These are phyloP conservation scores for Corynascus novoguineensis DNA, from an alignment of 495 filamentous ascomycete genomes.

Conservation along the genomic window DNA sequence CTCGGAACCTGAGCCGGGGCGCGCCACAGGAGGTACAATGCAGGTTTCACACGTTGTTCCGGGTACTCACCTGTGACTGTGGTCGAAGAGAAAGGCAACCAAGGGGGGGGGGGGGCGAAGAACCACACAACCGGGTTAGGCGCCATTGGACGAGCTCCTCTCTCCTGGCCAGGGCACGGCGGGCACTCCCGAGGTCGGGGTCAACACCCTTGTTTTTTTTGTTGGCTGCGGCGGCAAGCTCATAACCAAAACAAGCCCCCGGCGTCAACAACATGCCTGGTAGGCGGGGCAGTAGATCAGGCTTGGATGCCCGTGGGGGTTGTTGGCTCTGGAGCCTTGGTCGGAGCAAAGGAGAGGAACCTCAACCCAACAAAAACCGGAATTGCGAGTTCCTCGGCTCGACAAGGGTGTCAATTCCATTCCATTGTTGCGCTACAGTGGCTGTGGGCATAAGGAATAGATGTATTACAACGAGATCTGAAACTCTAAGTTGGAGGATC, in stretches of 20 bases:
- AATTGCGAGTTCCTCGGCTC: too few relatives aligned
- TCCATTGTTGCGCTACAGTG: too few relatives aligned
- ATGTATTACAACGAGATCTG: neutral
- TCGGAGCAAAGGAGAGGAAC: neutral
- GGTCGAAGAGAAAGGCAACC: neutral
- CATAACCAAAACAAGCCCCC: neutral
- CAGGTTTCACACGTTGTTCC: neutral
- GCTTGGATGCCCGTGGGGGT: neutral
- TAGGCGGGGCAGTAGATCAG: neutral
- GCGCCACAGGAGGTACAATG: neutral
- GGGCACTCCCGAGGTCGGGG: neutral
- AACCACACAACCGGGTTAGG: conserved; percentile 1
- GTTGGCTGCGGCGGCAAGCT: conserved; percentile 5
- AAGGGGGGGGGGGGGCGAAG: neutral
- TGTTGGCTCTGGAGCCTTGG: neutral
- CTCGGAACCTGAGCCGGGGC: neutral
- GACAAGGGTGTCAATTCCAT: too few relatives aligned
- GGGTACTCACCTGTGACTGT: neutral
- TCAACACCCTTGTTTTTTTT: conserved; percentile 1
- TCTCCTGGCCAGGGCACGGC: neutral
- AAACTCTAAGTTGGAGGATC: neutral
- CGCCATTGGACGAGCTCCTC: neutral
- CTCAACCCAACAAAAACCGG: too few relatives aligned
- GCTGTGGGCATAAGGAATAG: too few relatives aligned
- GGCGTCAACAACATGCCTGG: neutral